Evolutionary conservation across 805 yeast genomes (phyloP).

Genomic region (Yamadazyma endophytica): DNA sequence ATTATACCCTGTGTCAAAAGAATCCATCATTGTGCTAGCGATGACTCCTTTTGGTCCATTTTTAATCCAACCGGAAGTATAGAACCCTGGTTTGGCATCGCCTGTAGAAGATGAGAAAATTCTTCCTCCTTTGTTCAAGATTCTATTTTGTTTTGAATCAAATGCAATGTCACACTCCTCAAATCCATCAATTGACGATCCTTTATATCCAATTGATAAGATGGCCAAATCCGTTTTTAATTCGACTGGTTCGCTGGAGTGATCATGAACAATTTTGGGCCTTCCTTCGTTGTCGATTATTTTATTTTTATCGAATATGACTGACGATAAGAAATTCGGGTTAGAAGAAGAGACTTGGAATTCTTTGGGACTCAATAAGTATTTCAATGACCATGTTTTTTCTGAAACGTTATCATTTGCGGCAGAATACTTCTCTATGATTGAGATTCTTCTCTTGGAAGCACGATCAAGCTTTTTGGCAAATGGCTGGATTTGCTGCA

Average conservation of each 20-base stretch:
- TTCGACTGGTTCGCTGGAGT: constrained; percentile 21
- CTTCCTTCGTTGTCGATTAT: constrained; percentile 36
- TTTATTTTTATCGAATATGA: constrained; percentile 48
- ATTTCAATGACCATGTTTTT: constrained; percentile 63
- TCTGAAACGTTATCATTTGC: not conserved
- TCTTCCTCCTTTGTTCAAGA: constrained; percentile 34
- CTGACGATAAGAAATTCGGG: constrained; percentile 35
- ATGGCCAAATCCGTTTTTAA: constrained; percentile 61
- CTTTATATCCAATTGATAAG: constrained; percentile 79
- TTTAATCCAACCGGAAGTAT: constrained; percentile 88
- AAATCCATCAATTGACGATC: constrained; percentile 59
- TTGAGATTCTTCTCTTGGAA: constrained; percentile 60
- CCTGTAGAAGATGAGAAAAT: constrained; percentile 14
- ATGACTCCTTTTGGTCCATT: constrained; percentile 87
- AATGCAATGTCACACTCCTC: constrained; percentile 32
- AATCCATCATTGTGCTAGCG: constrained; percentile 83
- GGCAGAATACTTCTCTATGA: constrained; percentile 48
- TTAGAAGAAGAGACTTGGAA: constrained; percentile 36
- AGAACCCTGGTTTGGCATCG: constrained; percentile 45
- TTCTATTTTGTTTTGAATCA: constrained; percentile 18
- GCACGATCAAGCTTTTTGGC: constrained; percentile 41
- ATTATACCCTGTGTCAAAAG: constrained; percentile 68
- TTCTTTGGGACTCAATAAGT: constrained; percentile 60
- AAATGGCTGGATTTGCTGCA: constrained; percentile 21
- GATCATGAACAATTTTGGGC: constrained; percentile 32